Evolutionary conservation across 805 yeast species (phyloP), one percentile per base, ranked within the genome.

Genomic region (Candida ortonii): DNA sequence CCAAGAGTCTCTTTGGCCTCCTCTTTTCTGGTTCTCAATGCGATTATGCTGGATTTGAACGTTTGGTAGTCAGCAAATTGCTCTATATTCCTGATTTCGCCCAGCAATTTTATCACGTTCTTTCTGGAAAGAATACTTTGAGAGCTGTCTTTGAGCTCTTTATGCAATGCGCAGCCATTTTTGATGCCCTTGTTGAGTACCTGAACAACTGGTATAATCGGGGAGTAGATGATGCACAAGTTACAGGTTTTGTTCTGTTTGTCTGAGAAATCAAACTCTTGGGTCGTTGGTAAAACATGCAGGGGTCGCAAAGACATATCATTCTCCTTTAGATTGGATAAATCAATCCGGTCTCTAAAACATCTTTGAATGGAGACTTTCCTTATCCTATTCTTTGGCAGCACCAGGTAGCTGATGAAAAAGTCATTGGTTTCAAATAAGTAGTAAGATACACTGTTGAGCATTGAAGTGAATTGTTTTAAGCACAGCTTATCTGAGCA

Each of bases 401-500:
- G 31, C 0, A 83, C 71, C 26, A 84, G 41, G 49, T 68, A 78
- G 17, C 63, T 61, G 17, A 84, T 49, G 37, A 43, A 71, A 10
- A 64, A 50, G 5, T 65, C 64, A 0, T 53, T 50, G 0, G 64
- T 56, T 5, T 46, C 50, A 2, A 68, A 43, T 25, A 67, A 32
- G 2, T 34, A 39, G 23, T 67, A 62, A 2, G 73, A 69, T 6
- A 71, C 31, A 4, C 73, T 51, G 46, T 71, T 80, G 25, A 73
- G 53, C 3, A 81, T 30, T 0, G 87, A 82, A 0, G 66, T 63
- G 22, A 63, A 59, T 53, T 86, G 96, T 39, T 70, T 70, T 30
- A 80, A 33, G 26, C 84, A 69, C 16, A 90, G 56, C 50, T 90
- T 90, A 55, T 90, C 97, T 1, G 94, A 78, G 55, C 97, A 90